phyloP scores from a whole-genome alignment of 75 land plant genomes.

The Isoetes taiwanensis region DNA sequence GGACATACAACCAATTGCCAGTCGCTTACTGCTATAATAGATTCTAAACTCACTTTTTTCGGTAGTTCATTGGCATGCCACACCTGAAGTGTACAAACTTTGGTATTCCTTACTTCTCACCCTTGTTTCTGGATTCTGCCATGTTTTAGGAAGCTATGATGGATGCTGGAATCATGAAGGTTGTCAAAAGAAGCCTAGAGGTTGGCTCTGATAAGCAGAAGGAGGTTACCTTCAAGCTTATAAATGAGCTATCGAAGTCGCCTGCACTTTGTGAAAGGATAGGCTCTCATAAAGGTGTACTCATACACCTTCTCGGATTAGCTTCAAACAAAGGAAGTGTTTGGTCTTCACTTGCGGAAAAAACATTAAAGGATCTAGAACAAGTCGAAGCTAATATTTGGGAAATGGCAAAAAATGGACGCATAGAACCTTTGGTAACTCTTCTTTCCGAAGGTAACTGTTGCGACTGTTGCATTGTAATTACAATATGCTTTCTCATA shows the following conservation, averaged over 20 bases:
- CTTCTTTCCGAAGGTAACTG: slow-evolving; percentile 56
- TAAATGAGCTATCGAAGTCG: slow-evolving; percentile 28
- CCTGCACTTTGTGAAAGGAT: slow-evolving; percentile 15
- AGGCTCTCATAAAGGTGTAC: slow-evolving; percentile 30
- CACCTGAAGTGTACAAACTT: too few relatives aligned
- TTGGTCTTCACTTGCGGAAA: slow-evolving; percentile 37
- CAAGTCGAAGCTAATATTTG: slow-evolving; percentile 30
- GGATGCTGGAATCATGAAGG: slow-evolving; percentile 26
- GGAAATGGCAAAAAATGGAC: slow-evolving; percentile 41
- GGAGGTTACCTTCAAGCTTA: slow-evolving; percentile 32
- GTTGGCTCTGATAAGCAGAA: slow-evolving; percentile 31
- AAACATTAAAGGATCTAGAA: slow-evolving; percentile 31
- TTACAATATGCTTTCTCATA: too few relatives aligned
- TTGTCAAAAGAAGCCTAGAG: slow-evolving; percentile 32
- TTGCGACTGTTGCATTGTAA: too few relatives aligned
- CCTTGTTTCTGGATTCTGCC: too few relatives aligned
- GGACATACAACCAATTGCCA: too few relatives aligned
- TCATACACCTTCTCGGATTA: slow-evolving; percentile 30
- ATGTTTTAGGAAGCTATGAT: slow-evolving; percentile 38
- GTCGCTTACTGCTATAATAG: too few relatives aligned
- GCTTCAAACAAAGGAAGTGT: slow-evolving; percentile 25
- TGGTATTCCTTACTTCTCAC: too few relatives aligned
- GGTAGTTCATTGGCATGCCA: too few relatives aligned
- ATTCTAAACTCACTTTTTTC: too few relatives aligned
- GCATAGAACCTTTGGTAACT: slow-evolving; percentile 35